phyloP scores from a whole-genome alignment of 192 early-diverging fungal genomes.

The Phycomyces nitens region DNA sequence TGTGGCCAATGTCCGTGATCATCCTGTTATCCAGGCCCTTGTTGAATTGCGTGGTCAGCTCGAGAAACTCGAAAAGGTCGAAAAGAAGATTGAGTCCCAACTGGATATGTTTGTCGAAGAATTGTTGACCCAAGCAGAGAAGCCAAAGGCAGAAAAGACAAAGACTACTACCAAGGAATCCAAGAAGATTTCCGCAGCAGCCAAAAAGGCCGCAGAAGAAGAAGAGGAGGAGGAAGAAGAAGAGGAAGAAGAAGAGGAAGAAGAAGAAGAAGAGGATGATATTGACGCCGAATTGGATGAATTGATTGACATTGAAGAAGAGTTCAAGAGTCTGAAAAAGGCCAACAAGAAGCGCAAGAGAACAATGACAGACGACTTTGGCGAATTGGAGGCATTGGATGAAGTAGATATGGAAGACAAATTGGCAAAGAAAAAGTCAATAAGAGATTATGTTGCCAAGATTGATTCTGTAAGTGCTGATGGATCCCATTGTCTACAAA shows the following conservation, averaged over 20 bases:
- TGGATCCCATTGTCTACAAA: too few relatives aligned
- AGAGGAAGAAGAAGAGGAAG: slow-evolving; percentile 2
- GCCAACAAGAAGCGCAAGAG: slow-evolving; percentile 40
- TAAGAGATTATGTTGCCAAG: slow-evolving; percentile 60
- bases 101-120: slow-evolving; percentile 41
- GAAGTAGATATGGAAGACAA: slow-evolving; percentile 83
- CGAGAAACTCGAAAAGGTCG: slow-evolving; percentile 63
- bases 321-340: slow-evolving; percentile 46
- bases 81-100: slow-evolving; percentile 50
- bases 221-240: slow-evolving; percentile 2
- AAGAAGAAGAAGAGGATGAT: slow-evolving; percentile 14
- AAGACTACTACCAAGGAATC: neutral
- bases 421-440: slow-evolving; percentile 54
- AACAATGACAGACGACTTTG: slow-evolving; percentile 59
- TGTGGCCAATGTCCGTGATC: slow-evolving; percentile 57
- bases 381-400: slow-evolving; percentile 69
- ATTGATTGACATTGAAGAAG: slow-evolving; percentile 30
- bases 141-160: too few relatives aligned
- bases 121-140: neutral
- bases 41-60: slow-evolving; percentile 70
- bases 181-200: neutral
- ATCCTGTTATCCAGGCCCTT: slow-evolving; percentile 84
- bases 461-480: slow-evolving; percentile 58
- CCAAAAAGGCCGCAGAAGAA: slow-evolving; percentile 1
- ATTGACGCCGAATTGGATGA: slow-evolving; percentile 17